phyloP scores from a whole-genome alignment of 495 filamentous ascomycete genomes.

The Podospora pseudoanserina region DNA sequence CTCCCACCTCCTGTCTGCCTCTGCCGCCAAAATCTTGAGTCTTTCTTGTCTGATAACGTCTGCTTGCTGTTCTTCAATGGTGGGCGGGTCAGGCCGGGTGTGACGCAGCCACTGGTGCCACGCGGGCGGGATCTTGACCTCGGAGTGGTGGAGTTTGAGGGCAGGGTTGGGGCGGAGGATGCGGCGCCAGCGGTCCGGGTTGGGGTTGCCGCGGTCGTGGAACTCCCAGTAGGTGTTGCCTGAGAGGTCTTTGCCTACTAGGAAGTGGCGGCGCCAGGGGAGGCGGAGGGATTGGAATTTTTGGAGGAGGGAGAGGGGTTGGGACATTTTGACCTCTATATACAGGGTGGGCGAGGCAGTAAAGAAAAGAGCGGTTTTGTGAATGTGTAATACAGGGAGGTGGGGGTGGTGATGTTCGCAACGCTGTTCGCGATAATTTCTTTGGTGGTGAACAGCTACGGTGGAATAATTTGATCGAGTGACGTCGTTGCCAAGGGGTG shows the following conservation, averaged over 20 bases:
- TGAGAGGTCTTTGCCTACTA: conserved; percentile 77
- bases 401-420: conserved; percentile 15
- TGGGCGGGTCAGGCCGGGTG: conserved; percentile 66
- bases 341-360: too few relatives aligned
- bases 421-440: conserved; percentile 2
- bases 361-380: conserved; percentile 40
- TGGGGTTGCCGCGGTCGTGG: conserved; percentile 54
- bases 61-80: conserved; percentile 65
- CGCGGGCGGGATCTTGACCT: conserved; percentile 58
- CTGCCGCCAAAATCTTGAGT: conserved; percentile 69
- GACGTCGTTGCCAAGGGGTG: conserved; percentile 26
- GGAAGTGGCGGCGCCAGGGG: conserved; percentile 80
- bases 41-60: conserved; percentile 65
- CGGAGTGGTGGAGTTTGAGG: conserved; percentile 58
- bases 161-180: conserved; percentile 66
- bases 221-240: conserved; percentile 98
- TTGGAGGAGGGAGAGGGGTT: conserved; percentile 21
- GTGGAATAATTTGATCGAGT: not conserved
- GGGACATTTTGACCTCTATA: too few relatives aligned
- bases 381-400: conserved; percentile 47
- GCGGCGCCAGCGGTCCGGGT: conserved; percentile 44
- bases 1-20: conserved; percentile 83
- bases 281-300: conserved; percentile 81
- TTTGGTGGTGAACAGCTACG: not conserved
- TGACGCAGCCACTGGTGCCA: conserved; percentile 98